Percentiles rank a stretch among this genome's conserved stretches.
These are phyloP conservation scores for Mortierella hygrophila DNA, from an alignment of 192 early-diverging fungal genomes.

Conservation along the genomic window DNA sequence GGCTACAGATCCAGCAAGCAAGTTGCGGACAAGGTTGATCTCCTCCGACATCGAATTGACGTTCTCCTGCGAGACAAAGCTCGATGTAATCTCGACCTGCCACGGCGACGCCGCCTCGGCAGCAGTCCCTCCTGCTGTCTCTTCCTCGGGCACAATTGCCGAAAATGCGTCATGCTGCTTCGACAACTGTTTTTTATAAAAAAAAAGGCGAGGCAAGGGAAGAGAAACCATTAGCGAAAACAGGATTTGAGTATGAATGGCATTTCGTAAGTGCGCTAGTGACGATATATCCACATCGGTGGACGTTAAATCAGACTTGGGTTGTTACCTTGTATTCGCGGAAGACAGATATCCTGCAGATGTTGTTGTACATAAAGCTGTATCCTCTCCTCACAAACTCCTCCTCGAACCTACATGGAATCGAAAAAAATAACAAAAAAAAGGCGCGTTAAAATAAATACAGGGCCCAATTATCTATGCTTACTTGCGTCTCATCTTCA, in stretches of 20 bases:
- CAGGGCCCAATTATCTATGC: not conserved
- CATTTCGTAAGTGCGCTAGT: no score
- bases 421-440: not conserved
- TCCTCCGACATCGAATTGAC: slow-evolving; percentile 53
- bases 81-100: slow-evolving; percentile 48
- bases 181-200: slow-evolving; percentile 28
- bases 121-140: not conserved
- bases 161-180: slow-evolving; percentile 52
- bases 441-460: not conserved
- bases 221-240: not conserved
- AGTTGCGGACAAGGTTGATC: slow-evolving; percentile 43
- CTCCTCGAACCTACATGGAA: slow-evolving; percentile 33
- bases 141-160: slow-evolving; percentile 31
- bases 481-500: not conserved
- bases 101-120: slow-evolving; percentile 33
- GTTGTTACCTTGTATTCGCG: slow-evolving; percentile 48
- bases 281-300: not conserved
- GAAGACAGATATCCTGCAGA: slow-evolving; percentile 54
- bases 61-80: slow-evolving; percentile 53
- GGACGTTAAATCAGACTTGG: no score
- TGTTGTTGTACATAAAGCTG: slow-evolving; percentile 50
- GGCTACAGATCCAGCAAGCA: slow-evolving; percentile 43
- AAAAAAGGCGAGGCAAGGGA: not conserved
- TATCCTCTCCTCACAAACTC: slow-evolving; percentile 54
- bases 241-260: not conserved